Percentiles rank a stretch among this genome's conserved stretches.
phyloP scores from a whole-genome alignment of 2,329 filamentous ascomycete genomes.

The Phaeosphaeria sp. region DNA sequence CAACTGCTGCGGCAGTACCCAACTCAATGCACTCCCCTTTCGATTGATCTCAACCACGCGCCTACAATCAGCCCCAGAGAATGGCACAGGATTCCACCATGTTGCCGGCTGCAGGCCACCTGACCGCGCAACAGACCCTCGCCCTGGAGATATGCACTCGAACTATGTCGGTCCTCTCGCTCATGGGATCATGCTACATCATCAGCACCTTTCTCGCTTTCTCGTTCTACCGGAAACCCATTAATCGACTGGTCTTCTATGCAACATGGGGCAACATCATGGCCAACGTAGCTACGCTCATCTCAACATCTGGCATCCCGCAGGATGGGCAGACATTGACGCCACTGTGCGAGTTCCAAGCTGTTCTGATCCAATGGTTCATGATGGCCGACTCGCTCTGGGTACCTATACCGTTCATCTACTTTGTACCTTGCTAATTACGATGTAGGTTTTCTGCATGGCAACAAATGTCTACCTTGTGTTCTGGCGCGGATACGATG shows the following conservation, averaged over 20 bases:
- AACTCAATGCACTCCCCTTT: background rate
- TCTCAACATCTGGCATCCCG: conserved; percentile 67
- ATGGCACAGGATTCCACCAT: background rate
- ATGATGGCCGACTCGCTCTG: conserved; percentile 23
- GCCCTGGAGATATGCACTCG: conserved; percentile 71
- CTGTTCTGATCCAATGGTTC: conserved; percentile 81
- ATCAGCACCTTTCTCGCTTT: conserved; percentile 74
- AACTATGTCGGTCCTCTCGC: conserved; percentile 72
- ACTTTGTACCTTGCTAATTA: conserved; percentile 71
- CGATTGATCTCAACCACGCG: background rate
- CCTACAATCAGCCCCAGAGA: background rate
- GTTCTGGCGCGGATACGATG: conserved; percentile 77
- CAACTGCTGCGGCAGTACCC: background rate
- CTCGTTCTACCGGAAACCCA: conserved; percentile 75
- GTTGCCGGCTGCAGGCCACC: background rate
- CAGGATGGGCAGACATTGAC: conserved; percentile 44
- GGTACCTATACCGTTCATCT: conserved; percentile 78
- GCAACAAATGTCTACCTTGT: conserved; percentile 83
- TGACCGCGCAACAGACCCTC: conserved; percentile 19
- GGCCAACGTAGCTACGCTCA: conserved; percentile 77
- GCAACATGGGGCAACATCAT: conserved; percentile 83
- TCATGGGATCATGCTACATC: conserved; percentile 74
- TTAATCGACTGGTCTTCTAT: conserved; percentile 85
- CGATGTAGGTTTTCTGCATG: conserved; percentile 71
- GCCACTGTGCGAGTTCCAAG: conserved; percentile 77